Evolutionary conservation across 1,284 basidiomycete genomes (phyloP), one percentile per base, ranked within the genome.

Genomic region (Apiotrichum gamsii): DNA sequence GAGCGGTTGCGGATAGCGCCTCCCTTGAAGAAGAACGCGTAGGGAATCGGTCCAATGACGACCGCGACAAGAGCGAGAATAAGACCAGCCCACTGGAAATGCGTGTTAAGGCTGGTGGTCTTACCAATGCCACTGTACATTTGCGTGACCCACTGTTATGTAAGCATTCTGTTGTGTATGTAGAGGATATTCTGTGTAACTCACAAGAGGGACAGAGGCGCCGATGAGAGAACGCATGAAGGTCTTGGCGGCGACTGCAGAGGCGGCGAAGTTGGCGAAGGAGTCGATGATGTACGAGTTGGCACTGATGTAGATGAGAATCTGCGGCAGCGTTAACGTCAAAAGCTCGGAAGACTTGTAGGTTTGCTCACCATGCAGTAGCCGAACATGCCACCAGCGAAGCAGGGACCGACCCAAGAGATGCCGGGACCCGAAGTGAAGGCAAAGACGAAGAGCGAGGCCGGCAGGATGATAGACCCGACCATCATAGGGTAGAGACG

Each of bases 211-310:
- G 2, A 68, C 61, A 0, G 56, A 56, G 4, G 70, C 73, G 10
- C 76, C 77, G 41, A 72, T 62, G 9, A 73, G 55, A 8, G 69
- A 72, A 18, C 76, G 69, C 42, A 75, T 60, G 19, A 79, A 65
- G 0, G 75, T 77, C 62, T 78, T 78, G 43, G 75, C 75, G 3
- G 76, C 74, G 38, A 76, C 65, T 1, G 72, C 73, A 10, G 68
- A 70, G 1, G 74, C 72, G 1, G 64, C 61, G 24, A 49, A 57
- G 45, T 60, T 45, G 25, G 56, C 44, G 44, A 65, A 68, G 1
- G 53, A 54, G 44, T 68, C 65, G 29, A 68, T 60, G 28, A 68
- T 63, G 53, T 68, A 68, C 21, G 49, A 49, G 59, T 73, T 72
- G 29, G 65, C 69, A 9, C 59, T 56, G 38, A 70, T 61, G 57